phyloP scores from a whole-genome alignment of 495 filamentous ascomycete species.

The Penicillium soppii region DNA sequence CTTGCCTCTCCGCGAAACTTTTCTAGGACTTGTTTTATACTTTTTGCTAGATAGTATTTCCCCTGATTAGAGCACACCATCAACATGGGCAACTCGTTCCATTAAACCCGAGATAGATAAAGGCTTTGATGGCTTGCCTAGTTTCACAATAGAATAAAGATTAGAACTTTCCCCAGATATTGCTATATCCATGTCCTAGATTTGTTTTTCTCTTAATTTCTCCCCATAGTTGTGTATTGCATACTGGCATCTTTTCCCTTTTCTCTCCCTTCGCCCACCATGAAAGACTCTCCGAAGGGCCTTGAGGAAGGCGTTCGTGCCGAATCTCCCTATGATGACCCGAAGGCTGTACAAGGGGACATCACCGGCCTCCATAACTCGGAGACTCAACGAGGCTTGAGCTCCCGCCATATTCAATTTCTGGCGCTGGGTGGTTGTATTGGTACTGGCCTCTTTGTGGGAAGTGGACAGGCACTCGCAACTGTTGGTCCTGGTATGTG shows the following conservation, averaged over 20 bases:
- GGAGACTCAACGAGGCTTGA: slow-evolving; percentile 28
- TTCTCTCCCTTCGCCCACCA: not conserved
- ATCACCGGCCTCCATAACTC: slow-evolving; percentile 8
- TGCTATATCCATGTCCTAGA: not conserved
- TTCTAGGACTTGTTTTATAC: not conserved
- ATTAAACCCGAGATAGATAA: too few relatives aligned
- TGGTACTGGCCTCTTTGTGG: slow-evolving; percentile 74
- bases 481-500: slow-evolving; percentile 59
- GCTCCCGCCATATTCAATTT: slow-evolving; percentile 60
- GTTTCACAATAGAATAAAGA: not conserved
- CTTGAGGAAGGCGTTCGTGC: slow-evolving; percentile 16
- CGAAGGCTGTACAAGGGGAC: slow-evolving; percentile 18
- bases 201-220: not conserved
- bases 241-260: not conserved
- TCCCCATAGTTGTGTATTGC: not conserved
- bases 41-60: not conserved
- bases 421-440: slow-evolving; percentile 73
- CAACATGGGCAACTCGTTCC: not conserved
- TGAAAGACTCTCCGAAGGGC: slow-evolving; percentile 20
- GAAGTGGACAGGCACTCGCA: slow-evolving; percentile 62
- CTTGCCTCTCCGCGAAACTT: not conserved
- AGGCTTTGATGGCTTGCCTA: not conserved
- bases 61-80: not conserved
- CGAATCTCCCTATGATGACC: slow-evolving; percentile 19
- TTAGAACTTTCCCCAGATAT: not conserved